phyloP scores from a whole-genome alignment of 768 basidiomycete genomes.

The Mycena polygramma region DNA sequence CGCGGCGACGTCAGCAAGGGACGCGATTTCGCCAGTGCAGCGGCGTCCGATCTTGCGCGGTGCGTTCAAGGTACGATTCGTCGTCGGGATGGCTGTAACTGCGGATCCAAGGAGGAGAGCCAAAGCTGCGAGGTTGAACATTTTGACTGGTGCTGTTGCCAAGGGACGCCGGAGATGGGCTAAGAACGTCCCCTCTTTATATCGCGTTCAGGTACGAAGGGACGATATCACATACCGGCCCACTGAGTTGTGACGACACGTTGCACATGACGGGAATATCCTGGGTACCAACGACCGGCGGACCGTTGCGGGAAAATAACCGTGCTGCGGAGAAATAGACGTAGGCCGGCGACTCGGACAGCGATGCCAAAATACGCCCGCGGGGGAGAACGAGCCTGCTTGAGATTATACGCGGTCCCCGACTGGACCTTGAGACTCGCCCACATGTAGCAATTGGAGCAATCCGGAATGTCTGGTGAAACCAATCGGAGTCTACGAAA shows the following conservation, averaged over 20 bases:
- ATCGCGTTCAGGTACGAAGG: too few species aligned
- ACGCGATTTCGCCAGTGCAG: conserved; percentile 38
- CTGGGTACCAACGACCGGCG: not conserved
- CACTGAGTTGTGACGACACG: not conserved
- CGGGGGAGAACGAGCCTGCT: too few species aligned
- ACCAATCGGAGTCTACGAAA: too few species aligned
- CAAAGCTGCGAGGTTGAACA: not conserved
- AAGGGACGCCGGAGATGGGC: not conserved
- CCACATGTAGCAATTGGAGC: too few species aligned
- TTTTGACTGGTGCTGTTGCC: not conserved
- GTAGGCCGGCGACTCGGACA: too few species aligned
- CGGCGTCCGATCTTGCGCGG: conserved; percentile 38
- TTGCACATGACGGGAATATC: not conserved
- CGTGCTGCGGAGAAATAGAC: not conserved
- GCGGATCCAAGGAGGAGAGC: not conserved
- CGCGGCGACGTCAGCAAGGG: conserved; percentile 37
- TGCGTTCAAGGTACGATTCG: conserved; percentile 33
- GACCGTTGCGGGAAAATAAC: not conserved
- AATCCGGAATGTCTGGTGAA: too few species aligned
- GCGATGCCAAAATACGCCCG: too few species aligned
- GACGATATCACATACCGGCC: not conserved
- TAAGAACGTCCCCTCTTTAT: not conserved
- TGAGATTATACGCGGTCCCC: too few species aligned
- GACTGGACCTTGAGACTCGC: too few species aligned
- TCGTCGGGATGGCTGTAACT: conserved; percentile 4